Percentiles rank a stretch among this genome's conserved stretches.
Evolutionary conservation across 371 early-diverging fungal species (phyloP).

Genomic region (Rhizomucor miehei): DNA sequence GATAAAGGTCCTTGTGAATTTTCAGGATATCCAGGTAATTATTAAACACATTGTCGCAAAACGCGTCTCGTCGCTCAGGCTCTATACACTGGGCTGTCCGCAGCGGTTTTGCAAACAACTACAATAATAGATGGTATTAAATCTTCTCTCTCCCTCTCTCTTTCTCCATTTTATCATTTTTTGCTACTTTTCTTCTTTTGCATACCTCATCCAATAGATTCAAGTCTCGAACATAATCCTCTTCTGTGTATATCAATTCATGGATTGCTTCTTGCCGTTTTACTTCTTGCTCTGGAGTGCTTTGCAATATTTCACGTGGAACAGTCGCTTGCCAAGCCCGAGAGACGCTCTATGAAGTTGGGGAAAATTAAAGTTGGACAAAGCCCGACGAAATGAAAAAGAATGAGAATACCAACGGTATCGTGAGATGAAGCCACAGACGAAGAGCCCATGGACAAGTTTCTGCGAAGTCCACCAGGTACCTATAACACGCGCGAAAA

Average conservation of each 20-base stretch:
- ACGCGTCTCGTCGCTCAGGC: constrained; percentile 53
- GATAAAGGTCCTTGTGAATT: constrained; percentile 69
- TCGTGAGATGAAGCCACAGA: constrained; percentile 35
- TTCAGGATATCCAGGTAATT: constrained; percentile 74
- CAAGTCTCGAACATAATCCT: constrained; percentile 85
- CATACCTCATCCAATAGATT: constrained; percentile 37
- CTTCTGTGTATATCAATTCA: constrained; percentile 89
- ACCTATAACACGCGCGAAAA: too few relatives aligned
- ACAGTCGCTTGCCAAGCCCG: constrained; percentile 73
- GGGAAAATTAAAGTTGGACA: background rate
- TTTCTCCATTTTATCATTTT: too few relatives aligned
- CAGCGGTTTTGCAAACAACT: constrained; percentile 33
- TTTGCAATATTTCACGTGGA: constrained; percentile 69
- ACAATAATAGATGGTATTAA: background rate
- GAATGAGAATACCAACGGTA: constrained; percentile 23
- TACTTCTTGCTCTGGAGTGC: constrained; percentile 73
- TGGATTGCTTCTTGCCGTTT: constrained; percentile 92
- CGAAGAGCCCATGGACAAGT: constrained; percentile 13
- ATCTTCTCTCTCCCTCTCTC: too few relatives aligned
- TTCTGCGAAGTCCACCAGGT: background rate
- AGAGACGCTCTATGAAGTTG: constrained; percentile 24
- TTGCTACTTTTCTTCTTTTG: too few relatives aligned
- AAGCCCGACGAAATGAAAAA: background rate
- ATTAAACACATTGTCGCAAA: constrained; percentile 77
- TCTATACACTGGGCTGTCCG: constrained; percentile 52